Conservation (phyloP, 2,329 filamentous ascomycete species). For the Teratosphaeriaceae sp. region DNA sequence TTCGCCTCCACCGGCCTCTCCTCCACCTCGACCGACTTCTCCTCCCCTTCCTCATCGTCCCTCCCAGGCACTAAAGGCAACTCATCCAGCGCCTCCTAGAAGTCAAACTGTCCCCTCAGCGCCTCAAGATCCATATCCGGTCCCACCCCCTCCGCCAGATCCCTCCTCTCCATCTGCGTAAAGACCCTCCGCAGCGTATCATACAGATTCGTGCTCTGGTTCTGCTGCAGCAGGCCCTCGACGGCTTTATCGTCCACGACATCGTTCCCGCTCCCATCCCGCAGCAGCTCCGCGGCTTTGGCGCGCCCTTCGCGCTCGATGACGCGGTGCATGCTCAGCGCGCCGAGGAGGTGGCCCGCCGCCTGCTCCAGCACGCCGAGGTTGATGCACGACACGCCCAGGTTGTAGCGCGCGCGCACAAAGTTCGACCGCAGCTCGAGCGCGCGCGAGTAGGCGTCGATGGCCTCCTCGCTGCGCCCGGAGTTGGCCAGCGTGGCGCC, state of each 20-base stretch:
- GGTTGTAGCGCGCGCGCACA: constrained; percentile 91
- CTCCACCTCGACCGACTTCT: too few relatives aligned
- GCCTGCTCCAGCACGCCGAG: constrained; percentile 91
- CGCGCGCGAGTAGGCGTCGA: constrained; percentile 91
- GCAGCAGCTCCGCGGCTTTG: constrained; percentile 74
- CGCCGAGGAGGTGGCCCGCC: constrained; percentile 84
- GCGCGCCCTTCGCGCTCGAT: constrained; percentile 80
- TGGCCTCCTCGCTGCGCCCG: constrained; percentile 89
- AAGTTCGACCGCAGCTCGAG: constrained; percentile 90
- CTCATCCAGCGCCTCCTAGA: constrained; percentile 41
- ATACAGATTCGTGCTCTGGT: constrained; percentile 93
- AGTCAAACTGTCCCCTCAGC: constrained; percentile 88
- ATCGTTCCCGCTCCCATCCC: constrained; percentile 45
- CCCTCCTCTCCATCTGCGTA: constrained; percentile 84
- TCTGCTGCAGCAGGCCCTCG: constrained; percentile 85
- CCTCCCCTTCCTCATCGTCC: too few relatives aligned
- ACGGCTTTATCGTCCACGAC: constrained; percentile 62
- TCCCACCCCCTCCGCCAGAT: constrained; percentile 81
- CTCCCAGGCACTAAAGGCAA: too few relatives aligned
- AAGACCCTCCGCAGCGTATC: constrained; percentile 94
- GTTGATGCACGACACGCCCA: constrained; percentile 95
- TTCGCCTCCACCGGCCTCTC: too few relatives aligned
- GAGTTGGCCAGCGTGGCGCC: constrained; percentile 94
- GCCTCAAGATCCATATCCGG: constrained; percentile 84
- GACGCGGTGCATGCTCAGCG: constrained; percentile 90